Evolutionary conservation across 2,329 filamentous ascomycete genomes (phyloP).

Genomic region (Fusarium piperis): DNA sequence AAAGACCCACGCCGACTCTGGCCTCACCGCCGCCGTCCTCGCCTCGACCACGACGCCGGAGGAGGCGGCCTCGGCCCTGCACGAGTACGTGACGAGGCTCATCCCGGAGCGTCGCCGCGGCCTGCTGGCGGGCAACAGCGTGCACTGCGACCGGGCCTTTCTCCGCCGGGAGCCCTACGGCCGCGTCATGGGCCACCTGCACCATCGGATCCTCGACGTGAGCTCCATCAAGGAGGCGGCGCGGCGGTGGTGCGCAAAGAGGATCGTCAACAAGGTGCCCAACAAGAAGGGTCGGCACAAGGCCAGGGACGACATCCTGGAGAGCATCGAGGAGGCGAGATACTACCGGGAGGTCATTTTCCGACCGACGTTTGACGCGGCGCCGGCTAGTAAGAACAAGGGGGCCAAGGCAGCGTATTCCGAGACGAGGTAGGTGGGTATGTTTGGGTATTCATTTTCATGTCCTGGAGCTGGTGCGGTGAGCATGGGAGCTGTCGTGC

Average conservation of each 20-base stretch:
- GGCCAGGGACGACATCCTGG: constrained; percentile 88
- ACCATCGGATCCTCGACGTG: constrained; percentile 92
- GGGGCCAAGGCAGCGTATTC: constrained; percentile 6
- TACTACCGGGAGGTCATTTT: constrained; percentile 84
- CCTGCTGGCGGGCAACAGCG: constrained; percentile 89
- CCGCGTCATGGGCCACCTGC: constrained; percentile 77
- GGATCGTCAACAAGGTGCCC: constrained; percentile 67
- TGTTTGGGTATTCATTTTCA: neutral
- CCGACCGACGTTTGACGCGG: constrained; percentile 44
- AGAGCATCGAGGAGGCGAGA: constrained; percentile 91
- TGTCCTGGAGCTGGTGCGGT: neutral
- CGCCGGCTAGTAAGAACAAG: constrained; percentile 36
- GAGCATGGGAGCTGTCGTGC: neutral
- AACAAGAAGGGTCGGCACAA: constrained; percentile 81
- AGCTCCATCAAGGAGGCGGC: constrained; percentile 92
- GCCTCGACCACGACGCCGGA: constrained; percentile 77
- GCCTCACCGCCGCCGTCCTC: constrained; percentile 80
- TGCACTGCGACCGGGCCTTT: constrained; percentile 90
- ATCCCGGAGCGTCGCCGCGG: constrained; percentile 74
- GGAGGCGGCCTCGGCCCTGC: constrained; percentile 75
- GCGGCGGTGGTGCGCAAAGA: constrained; percentile 74
- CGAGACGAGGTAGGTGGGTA: constrained; percentile 3
- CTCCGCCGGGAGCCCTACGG: constrained; percentile 79
- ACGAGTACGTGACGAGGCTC: constrained; percentile 79
- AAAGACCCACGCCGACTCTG: constrained; percentile 80